Conservation (phyloP, 1,284 basidiomycete species). For the Malassezia sp. region DNA sequence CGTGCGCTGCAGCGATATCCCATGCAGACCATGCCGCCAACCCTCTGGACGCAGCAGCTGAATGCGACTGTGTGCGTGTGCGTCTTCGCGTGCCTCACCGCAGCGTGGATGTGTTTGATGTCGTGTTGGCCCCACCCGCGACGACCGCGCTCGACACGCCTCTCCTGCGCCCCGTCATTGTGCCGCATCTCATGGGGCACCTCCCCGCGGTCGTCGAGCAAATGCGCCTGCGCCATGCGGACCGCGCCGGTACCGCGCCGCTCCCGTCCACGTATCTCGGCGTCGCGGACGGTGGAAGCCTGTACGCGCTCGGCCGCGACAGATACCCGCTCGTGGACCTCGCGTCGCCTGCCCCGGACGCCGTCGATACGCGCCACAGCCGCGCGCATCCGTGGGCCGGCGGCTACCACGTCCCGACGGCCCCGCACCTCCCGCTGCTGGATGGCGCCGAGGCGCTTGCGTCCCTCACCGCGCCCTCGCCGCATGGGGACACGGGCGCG, state of each 20-base stretch:
- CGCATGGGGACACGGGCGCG: background rate
- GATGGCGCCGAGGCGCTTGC: background rate
- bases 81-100: no score
- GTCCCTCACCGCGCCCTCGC: background rate
- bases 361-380: background rate
- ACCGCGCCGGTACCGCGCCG: background rate
- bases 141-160: slow-evolving; percentile 1
- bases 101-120: slow-evolving; percentile 13
- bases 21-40: slow-evolving; percentile 6
- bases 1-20: background rate
- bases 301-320: slow-evolving; percentile 34
- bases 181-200: slow-evolving; percentile 3
- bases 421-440: background rate
- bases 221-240: background rate
- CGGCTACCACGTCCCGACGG: slow-evolving; percentile 9
- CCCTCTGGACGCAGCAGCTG: slow-evolving; percentile 5
- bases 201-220: slow-evolving; percentile 1
- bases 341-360: slow-evolving; percentile 13
- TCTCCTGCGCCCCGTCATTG: slow-evolving; percentile 11
- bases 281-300: slow-evolving; percentile 24
- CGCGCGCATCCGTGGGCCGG: slow-evolving; percentile 7
- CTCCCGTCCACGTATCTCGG: slow-evolving; percentile 31
- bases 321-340: slow-evolving; percentile 32
- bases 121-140: slow-evolving; percentile 11
- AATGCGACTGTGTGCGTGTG: background rate